Evolutionary conservation across 2,329 filamentous ascomycete species (phyloP), one percentile per base, ranked within the genome.

Genomic region (Pyricularia pennisetigena): DNA sequence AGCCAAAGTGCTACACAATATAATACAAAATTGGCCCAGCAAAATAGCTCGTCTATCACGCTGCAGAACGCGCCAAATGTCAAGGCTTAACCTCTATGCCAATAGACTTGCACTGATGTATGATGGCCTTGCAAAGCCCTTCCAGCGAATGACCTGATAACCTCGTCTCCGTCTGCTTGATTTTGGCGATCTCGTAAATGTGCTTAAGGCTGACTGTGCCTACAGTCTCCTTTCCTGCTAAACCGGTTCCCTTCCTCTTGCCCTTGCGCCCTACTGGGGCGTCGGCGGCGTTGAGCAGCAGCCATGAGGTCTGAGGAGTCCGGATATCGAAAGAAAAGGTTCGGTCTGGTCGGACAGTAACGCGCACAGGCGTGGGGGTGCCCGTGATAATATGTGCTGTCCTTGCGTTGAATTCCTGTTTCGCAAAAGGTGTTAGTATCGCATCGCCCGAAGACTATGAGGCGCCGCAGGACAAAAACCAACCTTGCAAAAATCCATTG

Each of bases 401-500:
- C 74, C 94, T 85, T 41, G 94, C 94, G 78, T 98, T 98, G 86
- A 98, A 98, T 80, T 98, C 95, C 94, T 98, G 73, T 2, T 35
- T 67, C 59, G 59, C 57, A 16, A 28, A 12, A 62, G 26, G 59
- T 12, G 12, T 62, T 62, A 62, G 12, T 23, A 62, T 62, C 14
- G 64, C 78, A 14, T 35, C 8, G 57, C 24, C 32, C 16, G 54
- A 26, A 10, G 23, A 61, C 16, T 26, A 7, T 24, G 12, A 14
- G 24, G 23, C 12, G 14, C 5, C 10, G 24, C 24, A 28, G 20
- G 59, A 28, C 12, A 28, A 3, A 20, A 62, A 28, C 59, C 24
- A 16, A 97, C 94, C 86, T 98, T 98, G 88, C 95, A 98, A 79
- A 98, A 99, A 81, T 99, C 95, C 90, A 99, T 99, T 69, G 92